Evolutionary conservation across 306 rosid species (phyloP), one percentile per base, ranked within the genome.

Genomic region (Quercus aquifolioides): DNA sequence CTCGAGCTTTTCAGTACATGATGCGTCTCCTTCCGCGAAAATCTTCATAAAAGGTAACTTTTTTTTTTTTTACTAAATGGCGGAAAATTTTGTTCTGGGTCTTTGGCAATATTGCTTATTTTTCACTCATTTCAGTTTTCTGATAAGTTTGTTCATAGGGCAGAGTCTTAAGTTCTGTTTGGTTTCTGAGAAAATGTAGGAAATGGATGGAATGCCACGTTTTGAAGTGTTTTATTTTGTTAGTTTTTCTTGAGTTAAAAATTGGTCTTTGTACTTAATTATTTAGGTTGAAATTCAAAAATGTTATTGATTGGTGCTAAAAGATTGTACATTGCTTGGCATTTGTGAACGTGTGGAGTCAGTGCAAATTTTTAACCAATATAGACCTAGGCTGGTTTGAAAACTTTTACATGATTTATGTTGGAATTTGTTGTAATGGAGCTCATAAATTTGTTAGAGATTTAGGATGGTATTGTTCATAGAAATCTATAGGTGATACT

Each of bases 21-120:
- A 35, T 46, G 7, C 5, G 5, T 20, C 70, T 83, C 80, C 84
- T 77, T 69, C 80, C 4, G 11, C 80, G 17, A 82, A 60, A 69
- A 38, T 86, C 72, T 82, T 80, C 71, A 72, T 89, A 38, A 86
- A 84, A 83, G 92, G 90, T 89, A 83, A 12, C 52, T 2, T 55
- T 70, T 55, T 33, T 55, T 33, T 23, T 23, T 55, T 35, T 74
- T 1, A 0, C 15, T 35, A 20, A 55, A 28, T 18, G 6, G 21
- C 28, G 15, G 30, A 75, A 20, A 19, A 20, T 19, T 78, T 70
- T 23, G 3, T 57, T 15, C 41, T 33, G 33, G 21, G 17, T 18
- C 38, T 68, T 60, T 23, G 28, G 67, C 67, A 60, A 60, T 60
- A 23, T 23, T 60, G 17, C 2, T 60, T 23, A 13, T 60, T 60